Percentiles rank a stretch among this genome's conserved stretches.
phyloP scores from a whole-genome alignment of 192 early-diverging fungal genomes.

The Coemansia sp. region DNA sequence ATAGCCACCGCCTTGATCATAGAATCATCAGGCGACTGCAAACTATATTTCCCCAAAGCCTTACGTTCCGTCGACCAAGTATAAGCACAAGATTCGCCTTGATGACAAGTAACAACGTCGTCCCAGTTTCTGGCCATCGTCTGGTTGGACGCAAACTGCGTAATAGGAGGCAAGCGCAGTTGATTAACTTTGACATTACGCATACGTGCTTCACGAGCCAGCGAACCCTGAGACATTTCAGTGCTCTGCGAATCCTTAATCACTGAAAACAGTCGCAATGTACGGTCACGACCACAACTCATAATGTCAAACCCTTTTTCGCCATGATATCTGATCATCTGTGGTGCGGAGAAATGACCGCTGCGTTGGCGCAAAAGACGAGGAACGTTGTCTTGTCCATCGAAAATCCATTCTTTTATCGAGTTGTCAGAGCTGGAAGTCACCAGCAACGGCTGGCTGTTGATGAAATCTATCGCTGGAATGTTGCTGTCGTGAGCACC shows the following conservation, averaged over 20 bases:
- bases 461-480: slow-evolving; percentile 76
- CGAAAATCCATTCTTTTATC: slow-evolving; percentile 97
- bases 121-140: slow-evolving; percentile 84
- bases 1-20: slow-evolving; percentile 66
- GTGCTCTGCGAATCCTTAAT: slow-evolving; percentile 81
- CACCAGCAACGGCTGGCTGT: slow-evolving; percentile 82
- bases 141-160: slow-evolving; percentile 69
- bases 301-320: slow-evolving; percentile 73
- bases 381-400: slow-evolving; percentile 76
- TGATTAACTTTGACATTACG: slow-evolving; percentile 63
- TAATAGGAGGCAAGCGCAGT: slow-evolving; percentile 73
- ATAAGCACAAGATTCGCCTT: slow-evolving; percentile 69
- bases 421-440: slow-evolving; percentile 90
- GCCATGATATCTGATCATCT: slow-evolving; percentile 76
- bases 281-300: slow-evolving; percentile 79
- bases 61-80: slow-evolving; percentile 85
- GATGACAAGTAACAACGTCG: slow-evolving; percentile 87
- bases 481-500: slow-evolving; percentile 84
- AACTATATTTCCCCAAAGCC: slow-evolving; percentile 68
- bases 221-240: slow-evolving; percentile 80
- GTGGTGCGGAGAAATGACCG: slow-evolving; percentile 88
- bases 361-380: slow-evolving; percentile 80
- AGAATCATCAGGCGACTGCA: slow-evolving; percentile 65
- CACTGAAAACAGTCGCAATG: slow-evolving; percentile 80
- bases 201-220: slow-evolving; percentile 58